These are phyloP conservation scores for Stephania cephalantha DNA, from an alignment of 164 flowering plant species.

Conservation along the genomic window DNA sequence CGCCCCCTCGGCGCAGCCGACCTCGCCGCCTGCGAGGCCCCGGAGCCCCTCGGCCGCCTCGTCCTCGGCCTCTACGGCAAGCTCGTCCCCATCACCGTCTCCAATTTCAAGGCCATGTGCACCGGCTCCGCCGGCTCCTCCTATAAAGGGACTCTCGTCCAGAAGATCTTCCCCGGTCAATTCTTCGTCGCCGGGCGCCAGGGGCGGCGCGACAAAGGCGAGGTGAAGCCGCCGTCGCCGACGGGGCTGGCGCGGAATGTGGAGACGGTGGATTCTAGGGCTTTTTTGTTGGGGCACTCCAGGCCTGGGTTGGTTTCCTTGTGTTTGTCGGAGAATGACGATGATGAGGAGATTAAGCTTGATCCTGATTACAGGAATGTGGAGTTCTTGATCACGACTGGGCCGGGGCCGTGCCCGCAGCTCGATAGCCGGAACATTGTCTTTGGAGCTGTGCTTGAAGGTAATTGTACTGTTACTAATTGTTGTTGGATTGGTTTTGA, in stretches of 20 bases:
- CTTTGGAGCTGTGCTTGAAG: constrained; percentile 87
- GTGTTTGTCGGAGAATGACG: constrained; percentile 85
- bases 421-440: constrained; percentile 78
- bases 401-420: constrained; percentile 89
- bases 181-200: constrained; percentile 78
- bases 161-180: constrained; percentile 82
- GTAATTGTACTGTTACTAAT: constrained; percentile 23
- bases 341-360: constrained; percentile 67
- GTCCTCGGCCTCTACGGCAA: constrained; percentile 87
- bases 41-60: constrained; percentile 72
- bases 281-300: constrained; percentile 60
- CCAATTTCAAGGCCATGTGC: constrained; percentile 85
- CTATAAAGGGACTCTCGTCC: constrained; percentile 73
- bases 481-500: no score
- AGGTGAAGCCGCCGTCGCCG: constrained; percentile 51
- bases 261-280: constrained; percentile 56
- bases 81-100: constrained; percentile 68
- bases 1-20: constrained; percentile 43
- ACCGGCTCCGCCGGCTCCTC: constrained; percentile 39
- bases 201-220: constrained; percentile 65
- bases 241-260: constrained; percentile 43
- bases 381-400: constrained; percentile 94
- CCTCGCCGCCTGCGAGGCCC: constrained; percentile 47
- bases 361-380: constrained; percentile 76
- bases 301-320: constrained; percentile 67